Evolutionary conservation across 2,329 filamentous ascomycete genomes (phyloP).

Genomic region (Botryosphaeria dothidea): DNA sequence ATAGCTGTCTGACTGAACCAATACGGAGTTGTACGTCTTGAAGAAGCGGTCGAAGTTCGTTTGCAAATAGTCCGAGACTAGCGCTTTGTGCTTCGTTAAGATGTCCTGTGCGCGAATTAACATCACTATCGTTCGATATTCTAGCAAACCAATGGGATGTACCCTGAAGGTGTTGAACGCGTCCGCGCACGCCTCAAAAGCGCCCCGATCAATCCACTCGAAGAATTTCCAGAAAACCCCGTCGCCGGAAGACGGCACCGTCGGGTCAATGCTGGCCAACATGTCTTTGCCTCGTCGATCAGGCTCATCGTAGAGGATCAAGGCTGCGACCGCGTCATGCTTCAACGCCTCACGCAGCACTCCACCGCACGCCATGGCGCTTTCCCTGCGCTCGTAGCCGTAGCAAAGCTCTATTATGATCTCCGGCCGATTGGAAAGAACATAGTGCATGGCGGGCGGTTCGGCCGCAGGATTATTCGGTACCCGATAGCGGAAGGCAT

Average conservation of each 20-base stretch:
- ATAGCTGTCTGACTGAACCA: constrained; percentile 92
- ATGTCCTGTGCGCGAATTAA: constrained; percentile 66
- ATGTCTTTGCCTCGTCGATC: constrained; percentile 70
- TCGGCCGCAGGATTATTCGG: constrained; percentile 66
- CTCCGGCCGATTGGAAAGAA: constrained; percentile 82
- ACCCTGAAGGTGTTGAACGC: constrained; percentile 97
- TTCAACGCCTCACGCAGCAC: constrained; percentile 88
- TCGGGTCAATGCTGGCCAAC: constrained; percentile 69
- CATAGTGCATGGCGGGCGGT: constrained; percentile 83
- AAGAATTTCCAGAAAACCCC: constrained; percentile 98
- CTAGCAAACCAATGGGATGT: constrained; percentile 25
- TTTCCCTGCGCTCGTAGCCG: constrained; percentile 87
- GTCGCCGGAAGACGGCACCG: constrained; percentile 71
- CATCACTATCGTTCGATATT: background rate
- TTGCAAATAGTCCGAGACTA: constrained; percentile 83
- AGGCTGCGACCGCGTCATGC: constrained; percentile 84
- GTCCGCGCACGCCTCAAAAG: constrained; percentile 95
- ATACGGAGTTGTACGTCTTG: constrained; percentile 78
- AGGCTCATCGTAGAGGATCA: constrained; percentile 91
- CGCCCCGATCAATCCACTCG: constrained; percentile 93
- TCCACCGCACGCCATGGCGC: constrained; percentile 85
- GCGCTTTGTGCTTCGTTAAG: constrained; percentile 87
- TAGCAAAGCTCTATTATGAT: constrained; percentile 79
- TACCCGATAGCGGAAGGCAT: constrained; percentile 86
- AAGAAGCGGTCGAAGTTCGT: constrained; percentile 96